Evolutionary conservation across 805 yeast species (phyloP).

Genomic region (Starmerella bombicola): DNA sequence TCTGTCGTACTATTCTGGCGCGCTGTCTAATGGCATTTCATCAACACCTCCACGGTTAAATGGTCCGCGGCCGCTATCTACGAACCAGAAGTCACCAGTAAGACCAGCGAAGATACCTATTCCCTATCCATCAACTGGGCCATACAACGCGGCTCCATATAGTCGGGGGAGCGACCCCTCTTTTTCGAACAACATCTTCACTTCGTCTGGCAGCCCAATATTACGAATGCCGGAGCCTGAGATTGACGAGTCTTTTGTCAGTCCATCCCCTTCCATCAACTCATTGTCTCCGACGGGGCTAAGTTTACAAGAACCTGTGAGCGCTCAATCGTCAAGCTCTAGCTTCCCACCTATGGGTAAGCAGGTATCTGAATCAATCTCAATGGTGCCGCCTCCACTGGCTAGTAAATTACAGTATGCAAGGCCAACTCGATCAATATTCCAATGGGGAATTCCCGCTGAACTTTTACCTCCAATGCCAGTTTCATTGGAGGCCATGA

Average conservation of each 20-base stretch:
- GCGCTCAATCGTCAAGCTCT: too few relatives aligned
- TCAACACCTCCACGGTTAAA: too few relatives aligned
- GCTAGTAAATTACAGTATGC: neutral
- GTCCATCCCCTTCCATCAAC: too few relatives aligned
- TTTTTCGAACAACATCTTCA: too few relatives aligned
- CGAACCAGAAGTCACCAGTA: neutral
- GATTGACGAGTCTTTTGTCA: neutral
- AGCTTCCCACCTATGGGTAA: too few relatives aligned
- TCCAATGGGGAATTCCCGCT: constrained; percentile 16
- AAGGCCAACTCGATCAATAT: constrained; percentile 11
- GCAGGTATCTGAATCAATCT: too few relatives aligned
- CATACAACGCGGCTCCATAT: neutral
- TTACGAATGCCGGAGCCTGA: neutral
- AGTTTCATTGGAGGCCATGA: constrained; percentile 12
- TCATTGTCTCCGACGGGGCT: too few relatives aligned
- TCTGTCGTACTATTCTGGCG: too few relatives aligned
- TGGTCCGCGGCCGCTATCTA: constrained; percentile 7
- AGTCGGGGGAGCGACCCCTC: too few relatives aligned
- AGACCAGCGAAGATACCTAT: too few relatives aligned
- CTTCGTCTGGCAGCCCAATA: neutral
- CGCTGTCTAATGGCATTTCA: too few relatives aligned
- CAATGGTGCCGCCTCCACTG: constrained; percentile 8
- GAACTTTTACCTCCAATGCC: constrained; percentile 19
- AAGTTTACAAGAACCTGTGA: too few relatives aligned
- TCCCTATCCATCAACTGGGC: neutral